Conservation (phyloP, 2,329 filamentous ascomycete species). For the Nigrospora oryzae region DNA sequence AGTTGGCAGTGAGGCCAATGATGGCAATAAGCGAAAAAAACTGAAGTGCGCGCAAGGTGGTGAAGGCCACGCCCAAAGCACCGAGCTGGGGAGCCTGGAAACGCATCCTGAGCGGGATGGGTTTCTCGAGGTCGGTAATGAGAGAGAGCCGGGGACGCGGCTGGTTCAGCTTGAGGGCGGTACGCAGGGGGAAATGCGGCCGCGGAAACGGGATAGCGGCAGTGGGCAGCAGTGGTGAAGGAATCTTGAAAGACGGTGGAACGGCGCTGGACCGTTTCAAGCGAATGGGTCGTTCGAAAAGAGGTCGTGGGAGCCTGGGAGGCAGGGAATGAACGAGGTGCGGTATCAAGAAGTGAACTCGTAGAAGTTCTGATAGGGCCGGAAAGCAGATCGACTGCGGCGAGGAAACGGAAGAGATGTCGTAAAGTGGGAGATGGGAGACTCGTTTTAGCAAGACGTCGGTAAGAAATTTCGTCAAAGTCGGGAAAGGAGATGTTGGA, state of each 20-base stretch:
- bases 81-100: conserved; percentile 47
- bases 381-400: conserved; percentile 13
- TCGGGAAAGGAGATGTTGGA: conserved; percentile 11
- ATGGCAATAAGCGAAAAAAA: conserved; percentile 64
- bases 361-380: background rate
- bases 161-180: conserved; percentile 18
- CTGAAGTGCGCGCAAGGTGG: conserved; percentile 63
- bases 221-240: conserved; percentile 17
- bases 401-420: conserved; percentile 8
- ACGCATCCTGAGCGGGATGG: conserved; percentile 30
- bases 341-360: too few species aligned
- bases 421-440: conserved; percentile 3
- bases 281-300: background rate
- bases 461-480: conserved; percentile 13
- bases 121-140: conserved; percentile 23
- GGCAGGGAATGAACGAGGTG: background rate
- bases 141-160: conserved; percentile 32
- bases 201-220: conserved; percentile 30
- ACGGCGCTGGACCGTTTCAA: conserved; percentile 6
- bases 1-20: conserved; percentile 74
- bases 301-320: background rate
- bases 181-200: conserved; percentile 31
- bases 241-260: conserved; percentile 19
- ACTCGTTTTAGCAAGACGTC: conserved; percentile 10
- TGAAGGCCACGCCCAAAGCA: conserved; percentile 72